These are phyloP conservation scores for Cercospora beticola DNA, from an alignment of 2,329 filamentous ascomycete genomes.

Conservation along the genomic window DNA sequence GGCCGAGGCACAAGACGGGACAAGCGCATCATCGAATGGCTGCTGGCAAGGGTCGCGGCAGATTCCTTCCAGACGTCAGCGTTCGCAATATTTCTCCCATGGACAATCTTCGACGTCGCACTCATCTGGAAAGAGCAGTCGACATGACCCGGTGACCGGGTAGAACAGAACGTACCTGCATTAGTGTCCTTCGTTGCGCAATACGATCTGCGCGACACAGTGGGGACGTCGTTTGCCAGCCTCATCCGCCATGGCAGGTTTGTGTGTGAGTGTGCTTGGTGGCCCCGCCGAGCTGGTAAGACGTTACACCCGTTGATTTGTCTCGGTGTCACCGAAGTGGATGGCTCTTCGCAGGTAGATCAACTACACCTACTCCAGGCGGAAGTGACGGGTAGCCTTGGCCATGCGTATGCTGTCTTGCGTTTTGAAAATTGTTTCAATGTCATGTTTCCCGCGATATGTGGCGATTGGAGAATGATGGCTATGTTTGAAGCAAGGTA, in stretches of 20 bases:
- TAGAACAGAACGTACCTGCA: conserved; percentile 34
- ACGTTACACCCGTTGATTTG: conserved; percentile 31
- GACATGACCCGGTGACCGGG: conserved; percentile 23
- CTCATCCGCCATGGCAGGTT: conserved; percentile 24
- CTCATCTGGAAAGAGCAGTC: conserved; percentile 5
- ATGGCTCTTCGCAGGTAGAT: conserved; percentile 15
- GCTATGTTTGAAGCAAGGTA: conserved; percentile 5
- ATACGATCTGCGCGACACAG: conserved; percentile 25
- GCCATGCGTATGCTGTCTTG: neutral
- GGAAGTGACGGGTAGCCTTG: neutral
- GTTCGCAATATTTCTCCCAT: neutral
- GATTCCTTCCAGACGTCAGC: neutral
- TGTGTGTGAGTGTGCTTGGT: conserved; percentile 24
- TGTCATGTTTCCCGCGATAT: conserved; percentile 4
- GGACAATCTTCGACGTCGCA: neutral
- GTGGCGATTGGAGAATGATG: conserved; percentile 6
- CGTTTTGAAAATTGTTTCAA: neutral
- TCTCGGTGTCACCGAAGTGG: conserved; percentile 26
- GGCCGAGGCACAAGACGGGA: neutral
- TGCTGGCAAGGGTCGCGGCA: neutral
- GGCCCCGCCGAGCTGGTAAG: conserved; percentile 26
- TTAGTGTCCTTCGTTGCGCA: conserved; percentile 33
- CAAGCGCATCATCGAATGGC: neutral
- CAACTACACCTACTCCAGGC: neutral
- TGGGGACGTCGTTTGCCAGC: conserved; percentile 24